Conservation (phyloP, 176 grass and related monocot genomes). For the Thalia dealbata region DNA sequence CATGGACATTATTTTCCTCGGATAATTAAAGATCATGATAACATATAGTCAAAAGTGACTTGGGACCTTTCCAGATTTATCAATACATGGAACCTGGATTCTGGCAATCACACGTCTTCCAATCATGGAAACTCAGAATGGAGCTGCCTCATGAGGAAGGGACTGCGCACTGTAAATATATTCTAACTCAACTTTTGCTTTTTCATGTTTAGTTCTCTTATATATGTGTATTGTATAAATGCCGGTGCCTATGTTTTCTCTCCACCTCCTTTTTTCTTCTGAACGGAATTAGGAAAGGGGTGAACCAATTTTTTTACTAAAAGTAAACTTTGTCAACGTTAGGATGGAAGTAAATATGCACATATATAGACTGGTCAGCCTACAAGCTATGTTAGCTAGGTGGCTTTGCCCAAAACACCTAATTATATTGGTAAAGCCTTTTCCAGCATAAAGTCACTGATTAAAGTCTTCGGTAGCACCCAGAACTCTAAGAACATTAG, state of each 20-base stretch:
- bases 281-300: not conserved
- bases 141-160: not conserved
- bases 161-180: not conserved
- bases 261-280: too few species aligned
- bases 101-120: slow-evolving; percentile 6
- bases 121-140: slow-evolving; percentile 12
- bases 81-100: slow-evolving; percentile 2
- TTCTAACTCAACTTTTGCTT: too few species aligned
- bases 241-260: too few species aligned
- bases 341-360: slow-evolving; percentile 12
- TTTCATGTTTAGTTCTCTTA: not conserved
- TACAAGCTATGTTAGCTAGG: slow-evolving; percentile 19
- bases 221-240: too few species aligned
- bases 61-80: slow-evolving; percentile 7
- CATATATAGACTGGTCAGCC: slow-evolving; percentile 29
- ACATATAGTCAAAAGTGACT: not conserved
- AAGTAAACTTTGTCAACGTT: slow-evolving; percentile 43
- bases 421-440: slow-evolving; percentile 32
- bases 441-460: slow-evolving; percentile 29
- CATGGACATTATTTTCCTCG: not conserved
- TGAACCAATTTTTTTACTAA: not conserved
- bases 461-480: slow-evolving; percentile 49
- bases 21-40: not conserved
- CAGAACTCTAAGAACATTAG: slow-evolving; percentile 24
- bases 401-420: slow-evolving; percentile 47